Percentiles rank a stretch among this genome's conserved stretches.
phyloP scores from a whole-genome alignment of 2,329 filamentous ascomycete species.

The Pyricularia pennisetigena region DNA sequence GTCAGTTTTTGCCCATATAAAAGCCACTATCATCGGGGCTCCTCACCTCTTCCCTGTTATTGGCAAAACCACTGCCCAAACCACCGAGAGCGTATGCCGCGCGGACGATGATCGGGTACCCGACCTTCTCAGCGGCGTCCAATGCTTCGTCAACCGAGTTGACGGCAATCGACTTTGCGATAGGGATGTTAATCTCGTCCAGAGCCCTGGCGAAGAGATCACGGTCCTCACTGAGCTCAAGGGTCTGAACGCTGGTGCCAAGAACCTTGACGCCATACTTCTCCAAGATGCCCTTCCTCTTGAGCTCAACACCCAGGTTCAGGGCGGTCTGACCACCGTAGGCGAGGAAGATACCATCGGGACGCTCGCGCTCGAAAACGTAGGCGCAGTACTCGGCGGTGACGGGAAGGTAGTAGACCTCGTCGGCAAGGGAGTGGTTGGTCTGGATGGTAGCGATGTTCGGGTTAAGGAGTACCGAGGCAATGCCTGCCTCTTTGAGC shows the following conservation, averaged over 20 bases:
- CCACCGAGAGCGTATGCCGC: conserved; percentile 94
- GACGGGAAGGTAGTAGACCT: conserved; percentile 96
- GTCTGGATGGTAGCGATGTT: conserved; percentile 99
- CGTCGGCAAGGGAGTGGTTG: conserved; percentile 88
- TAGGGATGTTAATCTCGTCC: conserved; percentile 95
- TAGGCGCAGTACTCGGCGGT: conserved; percentile 96
- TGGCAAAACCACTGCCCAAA: conserved; percentile 91
- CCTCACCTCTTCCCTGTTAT: conserved; percentile 85
- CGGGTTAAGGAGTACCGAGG: conserved; percentile 90
- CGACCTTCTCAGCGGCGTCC: conserved; percentile 73
- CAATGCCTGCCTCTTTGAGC: conserved; percentile 86
- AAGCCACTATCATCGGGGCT: conserved; percentile 19
- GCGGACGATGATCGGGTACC: conserved; percentile 96
- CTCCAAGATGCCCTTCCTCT: conserved; percentile 90
- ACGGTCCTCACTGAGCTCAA: conserved; percentile 91
- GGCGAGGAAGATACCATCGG: conserved; percentile 93
- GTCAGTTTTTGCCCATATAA: neutral
- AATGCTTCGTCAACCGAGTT: conserved; percentile 86
- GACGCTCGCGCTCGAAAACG: conserved; percentile 91
- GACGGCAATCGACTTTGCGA: conserved; percentile 92
- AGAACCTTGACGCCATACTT: conserved; percentile 93
- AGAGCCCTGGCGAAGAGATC: conserved; percentile 93
- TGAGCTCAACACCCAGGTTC: conserved; percentile 95
- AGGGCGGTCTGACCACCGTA: conserved; percentile 97
- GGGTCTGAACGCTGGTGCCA: conserved; percentile 86